Conservation (phyloP, 371 early-diverging fungal genomes). For the Basidiobolus meristosporus region DNA sequence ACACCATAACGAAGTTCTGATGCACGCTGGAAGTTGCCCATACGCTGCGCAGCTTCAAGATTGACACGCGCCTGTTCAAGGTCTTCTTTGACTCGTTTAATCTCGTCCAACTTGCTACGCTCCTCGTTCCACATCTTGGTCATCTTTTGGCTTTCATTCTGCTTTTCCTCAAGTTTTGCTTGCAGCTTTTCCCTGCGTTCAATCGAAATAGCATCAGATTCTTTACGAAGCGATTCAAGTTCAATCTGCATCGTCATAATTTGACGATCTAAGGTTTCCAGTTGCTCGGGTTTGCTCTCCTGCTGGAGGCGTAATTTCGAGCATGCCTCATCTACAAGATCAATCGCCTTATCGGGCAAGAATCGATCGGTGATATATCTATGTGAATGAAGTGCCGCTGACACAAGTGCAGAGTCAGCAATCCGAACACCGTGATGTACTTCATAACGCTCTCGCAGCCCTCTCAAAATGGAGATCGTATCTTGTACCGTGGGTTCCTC, state of each 20-base stretch:
- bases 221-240: constrained; percentile 50
- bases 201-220: constrained; percentile 42
- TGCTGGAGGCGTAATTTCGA: constrained; percentile 59
- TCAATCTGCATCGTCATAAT: constrained; percentile 60
- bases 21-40: constrained; percentile 52
- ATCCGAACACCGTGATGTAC: constrained; percentile 77
- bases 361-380: constrained; percentile 62
- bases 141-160: constrained; percentile 33
- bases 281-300: constrained; percentile 65
- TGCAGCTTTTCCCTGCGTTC: constrained; percentile 49
- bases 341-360: constrained; percentile 68
- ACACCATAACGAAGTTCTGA: constrained; percentile 70
- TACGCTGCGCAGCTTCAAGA: constrained; percentile 46
- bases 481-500: constrained; percentile 51
- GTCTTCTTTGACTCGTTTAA: constrained; percentile 45
- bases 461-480: constrained; percentile 59
- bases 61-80: constrained; percentile 62
- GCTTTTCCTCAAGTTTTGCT: constrained; percentile 34
- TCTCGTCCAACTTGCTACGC: constrained; percentile 43
- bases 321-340: constrained; percentile 79
- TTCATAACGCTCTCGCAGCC: constrained; percentile 61
- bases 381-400: constrained; percentile 58
- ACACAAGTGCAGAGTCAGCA: constrained; percentile 59
- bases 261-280: constrained; percentile 49
- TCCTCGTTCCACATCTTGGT: constrained; percentile 52